phyloP scores from a whole-genome alignment of 1,139 yeast genomes.

The Taphrina communis region DNA sequence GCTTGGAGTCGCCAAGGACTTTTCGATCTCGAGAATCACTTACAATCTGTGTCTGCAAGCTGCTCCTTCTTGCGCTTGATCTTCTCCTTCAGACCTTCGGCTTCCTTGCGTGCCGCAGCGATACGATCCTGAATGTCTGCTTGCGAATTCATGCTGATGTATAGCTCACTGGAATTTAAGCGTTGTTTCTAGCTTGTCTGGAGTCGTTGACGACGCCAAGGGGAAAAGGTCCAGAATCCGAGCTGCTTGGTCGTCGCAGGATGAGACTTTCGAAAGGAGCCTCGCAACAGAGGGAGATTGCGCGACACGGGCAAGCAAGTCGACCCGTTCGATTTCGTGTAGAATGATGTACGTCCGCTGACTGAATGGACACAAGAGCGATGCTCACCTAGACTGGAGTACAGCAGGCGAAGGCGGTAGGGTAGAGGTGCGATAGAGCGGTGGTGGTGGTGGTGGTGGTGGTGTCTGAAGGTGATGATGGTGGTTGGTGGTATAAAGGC shows the following conservation, averaged over 20 bases:
- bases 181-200: not conserved
- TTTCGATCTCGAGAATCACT: conserved; percentile 10
- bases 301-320: not conserved
- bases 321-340: too few relatives aligned
- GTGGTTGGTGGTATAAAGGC: not conserved
- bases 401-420: too few relatives aligned
- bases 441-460: not conserved
- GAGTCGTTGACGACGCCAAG: too few relatives aligned
- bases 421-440: too few relatives aligned
- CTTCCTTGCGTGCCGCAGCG: conserved; percentile 46
- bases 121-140: conserved; percentile 45
- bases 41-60: conserved; percentile 46
- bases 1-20: not conserved
- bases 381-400: too few relatives aligned
- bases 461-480: not conserved
- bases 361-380: too few relatives aligned
- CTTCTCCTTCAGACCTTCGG: conserved; percentile 45
- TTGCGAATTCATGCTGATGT: conserved; percentile 21
- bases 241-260: not conserved
- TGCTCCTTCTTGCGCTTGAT: conserved; percentile 46
- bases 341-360: too few relatives aligned
- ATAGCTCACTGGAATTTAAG: not conserved
- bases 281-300: not conserved
- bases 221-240: not conserved
- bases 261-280: not conserved